Percentiles rank a stretch among this genome's conserved stretches.
Evolutionary conservation across 768 basidiomycete species (phyloP).

Genomic region (Amyloporia xantha): DNA sequence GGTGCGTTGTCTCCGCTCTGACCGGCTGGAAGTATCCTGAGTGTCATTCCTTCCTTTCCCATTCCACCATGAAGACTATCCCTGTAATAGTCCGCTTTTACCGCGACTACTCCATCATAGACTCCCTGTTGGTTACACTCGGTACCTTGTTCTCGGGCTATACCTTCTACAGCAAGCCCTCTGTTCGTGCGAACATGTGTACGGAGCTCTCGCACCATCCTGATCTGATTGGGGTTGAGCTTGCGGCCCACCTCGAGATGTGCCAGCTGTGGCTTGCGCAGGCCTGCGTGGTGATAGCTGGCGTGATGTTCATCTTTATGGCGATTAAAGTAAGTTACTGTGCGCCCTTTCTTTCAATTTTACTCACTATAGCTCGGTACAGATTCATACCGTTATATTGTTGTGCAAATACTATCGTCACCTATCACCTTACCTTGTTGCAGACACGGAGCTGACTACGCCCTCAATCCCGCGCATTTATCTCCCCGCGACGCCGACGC

Average conservation of each 20-base stretch:
- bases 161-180: constrained; percentile 45
- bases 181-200: constrained; percentile 58
- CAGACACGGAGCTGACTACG: constrained; percentile 25
- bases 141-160: constrained; percentile 51
- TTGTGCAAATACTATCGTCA: constrained; percentile 59
- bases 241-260: constrained; percentile 71
- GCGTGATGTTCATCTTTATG: constrained; percentile 52
- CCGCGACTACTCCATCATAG: constrained; percentile 75
- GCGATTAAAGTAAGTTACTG: constrained; percentile 53
- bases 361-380: background rate
- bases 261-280: constrained; percentile 77
- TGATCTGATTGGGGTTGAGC: constrained; percentile 63
- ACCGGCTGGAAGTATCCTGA: background rate
- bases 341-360: constrained; percentile 4
- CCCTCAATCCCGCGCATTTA: constrained; percentile 51
- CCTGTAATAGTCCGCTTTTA: constrained; percentile 68
- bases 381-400: constrained; percentile 75
- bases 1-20: constrained; percentile 32
- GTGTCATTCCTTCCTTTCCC: background rate
- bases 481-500: constrained; percentile 42
- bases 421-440: constrained; percentile 29
- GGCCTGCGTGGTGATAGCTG: constrained; percentile 52
- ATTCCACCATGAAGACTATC: constrained; percentile 46
- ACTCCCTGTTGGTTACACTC: constrained; percentile 64
- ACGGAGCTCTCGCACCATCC: constrained; percentile 72